phyloP scores from a whole-genome alignment of 2,329 filamentous ascomycete species.

The Apiospora pterosperma region DNA sequence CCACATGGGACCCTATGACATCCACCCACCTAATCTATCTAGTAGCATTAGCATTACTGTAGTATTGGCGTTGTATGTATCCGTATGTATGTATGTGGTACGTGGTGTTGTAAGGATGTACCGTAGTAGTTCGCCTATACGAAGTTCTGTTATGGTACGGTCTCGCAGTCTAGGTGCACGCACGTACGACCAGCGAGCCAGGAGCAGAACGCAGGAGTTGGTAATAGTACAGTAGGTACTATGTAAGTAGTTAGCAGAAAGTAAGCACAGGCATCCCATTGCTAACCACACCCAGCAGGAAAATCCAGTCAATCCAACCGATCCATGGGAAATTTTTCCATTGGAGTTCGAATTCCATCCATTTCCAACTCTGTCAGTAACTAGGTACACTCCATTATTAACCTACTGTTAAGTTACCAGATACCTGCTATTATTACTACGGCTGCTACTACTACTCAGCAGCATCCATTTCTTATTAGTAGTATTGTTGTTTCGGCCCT shows the following conservation, averaged over 20 bases:
- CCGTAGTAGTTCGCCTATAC: not conserved
- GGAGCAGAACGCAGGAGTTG: not conserved
- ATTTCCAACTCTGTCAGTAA: not conserved
- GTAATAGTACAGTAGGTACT: not conserved
- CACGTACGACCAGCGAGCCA: not conserved
- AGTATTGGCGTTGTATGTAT: no score
- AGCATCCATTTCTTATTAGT: not conserved
- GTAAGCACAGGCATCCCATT: not conserved
- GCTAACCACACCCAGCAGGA: not conserved
- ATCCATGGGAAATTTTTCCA: conserved; percentile 1
- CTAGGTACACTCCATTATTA: conserved; percentile 3
- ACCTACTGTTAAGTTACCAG: not conserved
- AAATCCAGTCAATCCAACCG: not conserved
- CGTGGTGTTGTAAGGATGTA: not conserved
- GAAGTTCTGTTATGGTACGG: conserved; percentile 1
- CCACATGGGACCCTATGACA: not conserved
- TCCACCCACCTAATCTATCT: conserved; percentile 3
- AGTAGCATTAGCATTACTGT: no score
- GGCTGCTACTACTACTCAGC: not conserved
- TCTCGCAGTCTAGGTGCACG: not conserved
- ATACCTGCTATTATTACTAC: no score
- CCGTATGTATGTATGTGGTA: no score
- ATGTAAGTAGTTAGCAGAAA: not conserved
- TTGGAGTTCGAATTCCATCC: not conserved
- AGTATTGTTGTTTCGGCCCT: not conserved